Conservation (phyloP, 2,329 filamentous ascomycete species). For the Nemania sp. region DNA sequence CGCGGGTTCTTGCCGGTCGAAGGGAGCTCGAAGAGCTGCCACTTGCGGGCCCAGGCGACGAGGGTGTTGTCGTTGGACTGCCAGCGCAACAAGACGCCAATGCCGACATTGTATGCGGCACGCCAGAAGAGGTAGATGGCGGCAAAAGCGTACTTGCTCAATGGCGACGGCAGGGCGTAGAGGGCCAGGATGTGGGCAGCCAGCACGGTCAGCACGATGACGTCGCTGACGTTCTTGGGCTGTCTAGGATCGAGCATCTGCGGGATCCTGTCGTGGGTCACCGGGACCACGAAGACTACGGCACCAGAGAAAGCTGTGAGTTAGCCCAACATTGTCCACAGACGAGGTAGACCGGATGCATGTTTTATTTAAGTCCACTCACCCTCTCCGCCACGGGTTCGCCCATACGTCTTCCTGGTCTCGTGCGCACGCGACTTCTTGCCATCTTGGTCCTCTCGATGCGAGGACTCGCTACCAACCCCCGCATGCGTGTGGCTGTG, state of each 20-base stretch:
- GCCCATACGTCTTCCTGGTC: slow-evolving; percentile 79
- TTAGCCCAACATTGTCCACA: slow-evolving; percentile 5
- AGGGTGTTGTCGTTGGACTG: slow-evolving; percentile 90
- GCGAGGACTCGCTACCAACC: slow-evolving; percentile 4
- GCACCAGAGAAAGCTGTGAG: neutral
- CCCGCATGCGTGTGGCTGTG: slow-evolving; percentile 28
- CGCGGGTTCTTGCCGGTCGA: slow-evolving; percentile 79
- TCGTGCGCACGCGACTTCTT: slow-evolving; percentile 21
- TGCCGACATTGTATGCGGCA: slow-evolving; percentile 88
- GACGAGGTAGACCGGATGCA: neutral
- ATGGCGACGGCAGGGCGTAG: slow-evolving; percentile 69
- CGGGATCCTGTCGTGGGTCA: slow-evolving; percentile 98
- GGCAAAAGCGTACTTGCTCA: slow-evolving; percentile 79
- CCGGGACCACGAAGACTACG: slow-evolving; percentile 90
- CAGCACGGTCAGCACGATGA: slow-evolving; percentile 77
- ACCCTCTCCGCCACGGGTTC: slow-evolving; percentile 90
- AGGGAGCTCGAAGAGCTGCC: slow-evolving; percentile 84
- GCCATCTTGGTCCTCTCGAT: slow-evolving; percentile 13
- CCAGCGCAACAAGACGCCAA: slow-evolving; percentile 83
- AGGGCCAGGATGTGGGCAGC: slow-evolving; percentile 74
- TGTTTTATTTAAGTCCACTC: slow-evolving; percentile 48
- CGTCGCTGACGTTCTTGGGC: slow-evolving; percentile 91
- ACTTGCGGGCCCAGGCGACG: slow-evolving; percentile 84
- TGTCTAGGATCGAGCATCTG: slow-evolving; percentile 93
- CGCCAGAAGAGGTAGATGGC: slow-evolving; percentile 90